Conservation (phyloP, 2,329 filamentous ascomycete genomes). For the Fusarium mexicanum region DNA sequence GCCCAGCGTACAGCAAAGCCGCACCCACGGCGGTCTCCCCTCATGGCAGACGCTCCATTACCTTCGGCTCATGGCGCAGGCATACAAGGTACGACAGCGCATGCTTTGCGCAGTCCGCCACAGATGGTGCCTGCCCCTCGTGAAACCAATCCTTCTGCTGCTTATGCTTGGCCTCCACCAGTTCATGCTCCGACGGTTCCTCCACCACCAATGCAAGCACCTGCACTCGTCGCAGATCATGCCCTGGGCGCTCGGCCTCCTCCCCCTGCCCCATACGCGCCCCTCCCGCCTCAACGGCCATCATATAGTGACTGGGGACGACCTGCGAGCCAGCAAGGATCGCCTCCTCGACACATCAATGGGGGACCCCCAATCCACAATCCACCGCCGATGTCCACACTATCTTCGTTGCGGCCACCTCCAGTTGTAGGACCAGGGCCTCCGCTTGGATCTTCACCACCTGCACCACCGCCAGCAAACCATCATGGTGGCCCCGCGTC, state of each 20-base stretch:
- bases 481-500: slow-evolving; percentile 51
- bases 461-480: slow-evolving; percentile 53
- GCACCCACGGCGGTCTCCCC: slow-evolving; percentile 36
- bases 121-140: slow-evolving; percentile 42
- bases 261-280: slow-evolving; percentile 43
- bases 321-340: slow-evolving; percentile 59
- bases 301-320: slow-evolving; percentile 61
- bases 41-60: slow-evolving; percentile 33
- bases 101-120: slow-evolving; percentile 45
- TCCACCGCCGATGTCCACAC: slow-evolving; percentile 45
- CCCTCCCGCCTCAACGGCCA: slow-evolving; percentile 42
- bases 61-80: slow-evolving; percentile 27
- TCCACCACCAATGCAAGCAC: slow-evolving; percentile 34
- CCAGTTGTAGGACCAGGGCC: slow-evolving; percentile 51
- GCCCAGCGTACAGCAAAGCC: slow-evolving; percentile 56
- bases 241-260: slow-evolving; percentile 43
- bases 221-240: slow-evolving; percentile 41
- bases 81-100: slow-evolving; percentile 30
- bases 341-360: slow-evolving; percentile 61
- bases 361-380: slow-evolving; percentile 52
- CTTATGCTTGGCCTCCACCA: slow-evolving; percentile 42
- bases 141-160: slow-evolving; percentile 32
- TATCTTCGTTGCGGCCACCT: slow-evolving; percentile 61
- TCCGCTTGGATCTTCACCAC: slow-evolving; percentile 51
- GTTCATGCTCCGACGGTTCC: slow-evolving; percentile 34